Percentiles rank a stretch among this genome's conserved stretches.
Conservation (phyloP, 345 rosid genomes). For the Crucihimalaya himalaica region DNA sequence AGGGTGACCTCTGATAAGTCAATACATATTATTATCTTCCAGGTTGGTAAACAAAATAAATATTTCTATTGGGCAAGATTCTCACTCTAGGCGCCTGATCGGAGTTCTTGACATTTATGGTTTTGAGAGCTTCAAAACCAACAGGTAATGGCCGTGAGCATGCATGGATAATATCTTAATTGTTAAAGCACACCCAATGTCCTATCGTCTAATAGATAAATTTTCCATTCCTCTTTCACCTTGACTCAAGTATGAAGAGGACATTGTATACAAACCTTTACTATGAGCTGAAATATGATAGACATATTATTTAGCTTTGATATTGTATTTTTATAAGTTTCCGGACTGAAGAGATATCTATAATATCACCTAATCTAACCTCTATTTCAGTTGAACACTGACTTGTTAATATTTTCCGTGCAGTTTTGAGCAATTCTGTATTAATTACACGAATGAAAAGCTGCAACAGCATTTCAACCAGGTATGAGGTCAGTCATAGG, state of each 20-base stretch:
- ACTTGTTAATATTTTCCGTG: constrained; percentile 25
- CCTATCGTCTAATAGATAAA: constrained; percentile 1
- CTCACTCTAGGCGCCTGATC: constrained; percentile 61
- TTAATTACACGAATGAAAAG: constrained; percentile 90
- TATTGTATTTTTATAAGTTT: constrained; percentile 8
- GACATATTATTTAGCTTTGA: neutral
- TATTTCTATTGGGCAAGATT: constrained; percentile 74
- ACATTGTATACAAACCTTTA: neutral
- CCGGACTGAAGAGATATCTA: neutral
- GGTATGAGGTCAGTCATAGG: constrained; percentile 69
- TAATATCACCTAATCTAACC: constrained; percentile 17
- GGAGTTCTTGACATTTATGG: constrained; percentile 95
- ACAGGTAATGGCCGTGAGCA: constrained; percentile 57
- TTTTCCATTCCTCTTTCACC: neutral
- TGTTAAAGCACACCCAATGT: constrained; percentile 6
- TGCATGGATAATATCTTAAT: constrained; percentile 2
- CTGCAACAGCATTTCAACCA: constrained; percentile 98
- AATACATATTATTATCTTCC: constrained; percentile 32
- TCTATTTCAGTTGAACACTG: constrained; percentile 20
- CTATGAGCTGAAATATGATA: constrained; percentile 12
- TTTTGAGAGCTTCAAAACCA: constrained; percentile 84
- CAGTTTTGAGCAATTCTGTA: constrained; percentile 96
- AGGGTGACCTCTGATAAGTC: constrained; percentile 8
- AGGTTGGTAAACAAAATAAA: constrained; percentile 89
- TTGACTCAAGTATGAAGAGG: constrained; percentile 4